phyloP scores from a whole-genome alignment of 345 rosid genomes.

The Euphorbia peplus region DNA sequence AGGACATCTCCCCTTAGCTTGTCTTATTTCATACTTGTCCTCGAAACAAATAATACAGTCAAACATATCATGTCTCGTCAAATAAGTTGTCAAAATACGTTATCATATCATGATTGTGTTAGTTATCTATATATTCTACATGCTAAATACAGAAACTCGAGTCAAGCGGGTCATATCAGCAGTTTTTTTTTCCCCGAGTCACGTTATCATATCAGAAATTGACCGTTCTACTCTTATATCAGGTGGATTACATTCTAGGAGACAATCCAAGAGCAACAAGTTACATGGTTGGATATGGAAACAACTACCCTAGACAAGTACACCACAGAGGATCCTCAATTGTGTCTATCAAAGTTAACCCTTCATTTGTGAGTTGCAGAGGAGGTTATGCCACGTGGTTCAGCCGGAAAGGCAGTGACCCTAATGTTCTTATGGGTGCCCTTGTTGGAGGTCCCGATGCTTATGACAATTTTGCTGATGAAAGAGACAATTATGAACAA shows the following conservation, averaged over 20 bases:
- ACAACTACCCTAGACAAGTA: slow-evolving; percentile 83
- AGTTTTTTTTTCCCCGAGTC: too few species aligned
- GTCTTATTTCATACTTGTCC: too few species aligned
- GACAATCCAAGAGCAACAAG: slow-evolving; percentile 97
- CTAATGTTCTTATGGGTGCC: slow-evolving; percentile 89
- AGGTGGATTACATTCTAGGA: slow-evolving; percentile 95
- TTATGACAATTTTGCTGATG: slow-evolving; percentile 86
- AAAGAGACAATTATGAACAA: slow-evolving; percentile 91
- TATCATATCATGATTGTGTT: too few species aligned
- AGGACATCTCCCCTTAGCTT: too few species aligned
- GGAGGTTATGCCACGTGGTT: slow-evolving; percentile 95
- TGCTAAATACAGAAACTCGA: too few species aligned
- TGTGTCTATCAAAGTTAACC: slow-evolving; percentile 66
- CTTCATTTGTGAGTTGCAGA: slow-evolving; percentile 71
- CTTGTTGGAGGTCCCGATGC: slow-evolving; percentile 97
- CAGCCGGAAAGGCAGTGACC: slow-evolving; percentile 69
- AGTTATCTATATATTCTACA: too few species aligned
- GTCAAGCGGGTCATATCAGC: too few species aligned
- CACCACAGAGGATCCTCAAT: slow-evolving; percentile 95
- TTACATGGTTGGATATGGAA: slow-evolving; percentile 96
- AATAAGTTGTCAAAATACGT: too few species aligned
- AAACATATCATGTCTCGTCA: too few species aligned
- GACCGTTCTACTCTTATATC: background rate
- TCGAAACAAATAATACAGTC: too few species aligned
- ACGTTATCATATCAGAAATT: too few species aligned